Percentiles rank a stretch among this genome's conserved stretches.
Conservation (phyloP, 805 yeast species). For the Schwanniomyces polymorphus region DNA sequence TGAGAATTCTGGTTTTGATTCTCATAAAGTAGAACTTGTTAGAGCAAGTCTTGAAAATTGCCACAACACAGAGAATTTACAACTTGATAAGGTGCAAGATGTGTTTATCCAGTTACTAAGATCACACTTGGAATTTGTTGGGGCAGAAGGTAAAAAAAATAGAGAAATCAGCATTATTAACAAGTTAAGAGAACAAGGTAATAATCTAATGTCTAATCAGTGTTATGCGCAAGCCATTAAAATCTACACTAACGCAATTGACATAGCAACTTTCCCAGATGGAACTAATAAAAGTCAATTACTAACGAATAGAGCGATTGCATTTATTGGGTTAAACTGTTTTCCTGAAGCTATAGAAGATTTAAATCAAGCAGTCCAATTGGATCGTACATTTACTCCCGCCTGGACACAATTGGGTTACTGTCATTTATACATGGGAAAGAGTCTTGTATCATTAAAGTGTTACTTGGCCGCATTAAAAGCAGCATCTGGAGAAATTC, state of each 20-base stretch:
- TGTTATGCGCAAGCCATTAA: constrained; percentile 41
- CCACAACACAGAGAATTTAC: not conserved
- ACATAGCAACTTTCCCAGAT: constrained; percentile 15
- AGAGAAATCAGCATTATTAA: constrained; percentile 7
- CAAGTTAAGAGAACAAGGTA: constrained; percentile 38
- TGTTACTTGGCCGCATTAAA: constrained; percentile 34
- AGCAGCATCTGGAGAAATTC: constrained; percentile 27
- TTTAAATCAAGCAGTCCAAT: constrained; percentile 28
- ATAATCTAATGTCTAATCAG: constrained; percentile 35
- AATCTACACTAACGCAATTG: constrained; percentile 36
- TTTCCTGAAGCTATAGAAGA: constrained; percentile 39
- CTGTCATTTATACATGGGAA: constrained; percentile 42
- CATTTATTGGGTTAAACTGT: constrained; percentile 41
- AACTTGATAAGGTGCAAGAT: not conserved
- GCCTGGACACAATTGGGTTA: constrained; percentile 47
- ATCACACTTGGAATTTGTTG: not conserved
- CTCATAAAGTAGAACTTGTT: not conserved
- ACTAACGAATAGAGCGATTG: constrained; percentile 39
- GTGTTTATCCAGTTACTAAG: not conserved
- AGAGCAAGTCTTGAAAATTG: not conserved
- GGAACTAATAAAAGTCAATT: constrained; percentile 27
- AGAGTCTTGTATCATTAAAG: constrained; percentile 28
- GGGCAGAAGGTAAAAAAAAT: constrained; percentile 1
- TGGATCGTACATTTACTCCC: constrained; percentile 35
- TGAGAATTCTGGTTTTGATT: not conserved